Percentiles rank a stretch among this genome's conserved stretches.
phyloP scores from a whole-genome alignment of 2,329 filamentous ascomycete genomes.

The Penicillium hesseltinei region DNA sequence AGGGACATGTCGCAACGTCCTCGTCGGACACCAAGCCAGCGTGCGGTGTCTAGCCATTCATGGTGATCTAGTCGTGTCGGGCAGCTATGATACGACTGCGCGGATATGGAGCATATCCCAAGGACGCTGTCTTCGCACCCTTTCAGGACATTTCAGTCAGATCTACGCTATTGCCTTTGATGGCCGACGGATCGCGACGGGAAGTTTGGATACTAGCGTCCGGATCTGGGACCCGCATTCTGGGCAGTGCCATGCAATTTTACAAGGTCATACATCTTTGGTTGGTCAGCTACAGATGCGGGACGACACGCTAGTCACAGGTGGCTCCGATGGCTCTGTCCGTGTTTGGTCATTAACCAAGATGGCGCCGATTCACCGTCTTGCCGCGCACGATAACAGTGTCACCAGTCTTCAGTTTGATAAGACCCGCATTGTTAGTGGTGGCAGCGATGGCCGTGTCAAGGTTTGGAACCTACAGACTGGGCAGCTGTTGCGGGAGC shows the following conservation, averaged over 20 bases:
- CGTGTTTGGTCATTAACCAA: constrained; percentile 92
- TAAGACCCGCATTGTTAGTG: constrained; percentile 89
- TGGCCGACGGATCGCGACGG: constrained; percentile 86
- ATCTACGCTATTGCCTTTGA: constrained; percentile 99
- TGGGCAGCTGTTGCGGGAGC: constrained; percentile 83
- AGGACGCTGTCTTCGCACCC: constrained; percentile 83
- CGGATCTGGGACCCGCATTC: constrained; percentile 92
- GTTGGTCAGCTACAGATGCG: constrained; percentile 97
- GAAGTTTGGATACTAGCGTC: constrained; percentile 93
- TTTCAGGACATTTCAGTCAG: constrained; percentile 94
- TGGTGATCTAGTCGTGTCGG: constrained; percentile 94
- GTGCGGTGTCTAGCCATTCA: constrained; percentile 94
- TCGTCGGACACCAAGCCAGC: constrained; percentile 93
- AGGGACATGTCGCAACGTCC: constrained; percentile 83
- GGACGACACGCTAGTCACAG: constrained; percentile 89
- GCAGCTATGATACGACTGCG: constrained; percentile 95
- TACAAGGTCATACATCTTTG: constrained; percentile 94
- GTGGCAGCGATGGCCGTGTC: constrained; percentile 93
- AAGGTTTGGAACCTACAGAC: constrained; percentile 98
- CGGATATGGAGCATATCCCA: constrained; percentile 98
- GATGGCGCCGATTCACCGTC: constrained; percentile 86
- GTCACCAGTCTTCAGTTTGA: constrained; percentile 98
- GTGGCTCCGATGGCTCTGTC: constrained; percentile 92
- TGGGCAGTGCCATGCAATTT: constrained; percentile 82
- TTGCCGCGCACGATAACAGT: constrained; percentile 96